These are phyloP conservation scores for Talinum fruticosum DNA, from an alignment of 148 eudicot genomes.

Conservation along the genomic window DNA sequence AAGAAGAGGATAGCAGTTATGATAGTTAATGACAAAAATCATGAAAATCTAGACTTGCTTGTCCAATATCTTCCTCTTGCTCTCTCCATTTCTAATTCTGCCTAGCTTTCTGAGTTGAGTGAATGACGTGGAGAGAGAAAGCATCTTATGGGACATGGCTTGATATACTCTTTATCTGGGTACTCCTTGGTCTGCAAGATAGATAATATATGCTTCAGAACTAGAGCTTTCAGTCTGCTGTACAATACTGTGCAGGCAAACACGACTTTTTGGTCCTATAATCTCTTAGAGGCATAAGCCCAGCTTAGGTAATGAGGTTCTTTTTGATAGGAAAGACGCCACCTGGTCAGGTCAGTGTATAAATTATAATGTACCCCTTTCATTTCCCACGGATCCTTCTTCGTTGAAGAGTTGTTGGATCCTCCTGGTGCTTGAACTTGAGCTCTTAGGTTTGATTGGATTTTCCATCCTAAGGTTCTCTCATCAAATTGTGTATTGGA, in stretches of 20 bases:
- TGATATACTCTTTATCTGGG: neutral
- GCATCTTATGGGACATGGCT: neutral
- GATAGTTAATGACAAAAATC: neutral
- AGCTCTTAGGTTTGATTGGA: neutral
- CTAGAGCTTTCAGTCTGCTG: too few species aligned
- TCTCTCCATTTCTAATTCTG: neutral
- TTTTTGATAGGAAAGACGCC: neutral
- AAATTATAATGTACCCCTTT: neutral
- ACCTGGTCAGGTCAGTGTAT: neutral
- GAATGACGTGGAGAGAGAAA: neutral
- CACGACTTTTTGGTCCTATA: neutral
- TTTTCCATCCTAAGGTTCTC: neutral
- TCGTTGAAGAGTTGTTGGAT: neutral
- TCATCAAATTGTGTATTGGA: neutral
- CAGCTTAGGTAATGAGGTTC: neutral
- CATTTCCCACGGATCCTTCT: neutral
- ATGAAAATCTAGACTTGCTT: neutral
- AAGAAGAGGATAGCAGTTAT: neutral
- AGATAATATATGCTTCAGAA: too few species aligned
- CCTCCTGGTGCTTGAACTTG: neutral
- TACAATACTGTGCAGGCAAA: too few species aligned
- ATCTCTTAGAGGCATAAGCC: neutral
- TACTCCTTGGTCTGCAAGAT: too few species aligned
- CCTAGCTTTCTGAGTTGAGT: neutral
- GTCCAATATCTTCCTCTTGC: neutral